Evolutionary conservation across 495 filamentous ascomycete genomes (phyloP).

Genomic region (Aspergillus avenaceus): DNA sequence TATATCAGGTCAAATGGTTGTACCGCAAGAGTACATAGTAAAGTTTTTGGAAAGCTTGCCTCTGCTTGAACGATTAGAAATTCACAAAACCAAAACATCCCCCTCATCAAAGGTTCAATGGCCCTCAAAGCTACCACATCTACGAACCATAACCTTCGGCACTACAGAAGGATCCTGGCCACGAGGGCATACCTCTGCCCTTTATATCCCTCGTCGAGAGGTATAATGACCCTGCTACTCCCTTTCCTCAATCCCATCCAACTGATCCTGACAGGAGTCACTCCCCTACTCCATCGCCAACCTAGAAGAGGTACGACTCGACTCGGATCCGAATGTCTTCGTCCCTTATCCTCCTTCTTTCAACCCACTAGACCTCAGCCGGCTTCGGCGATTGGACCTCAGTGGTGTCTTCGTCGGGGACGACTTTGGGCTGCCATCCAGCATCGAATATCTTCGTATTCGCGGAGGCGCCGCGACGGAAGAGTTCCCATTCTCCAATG

Average conservation of each 20-base stretch:
- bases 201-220: conserved; percentile 18
- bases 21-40: conserved; percentile 28
- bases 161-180: conserved; percentile 3
- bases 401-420: conserved; percentile 19
- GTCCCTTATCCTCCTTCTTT: conserved; percentile 17
- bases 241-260: background rate
- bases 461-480: conserved; percentile 19
- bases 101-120: conserved; percentile 13
- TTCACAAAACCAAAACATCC: conserved; percentile 24
- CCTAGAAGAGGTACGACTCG: conserved; percentile 33
- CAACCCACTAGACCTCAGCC: conserved; percentile 13
- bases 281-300: conserved; percentile 26
- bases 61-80: conserved; percentile 38
- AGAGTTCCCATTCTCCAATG: conserved; percentile 11
- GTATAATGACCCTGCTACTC: background rate
- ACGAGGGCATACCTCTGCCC: conserved; percentile 4
- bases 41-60: conserved; percentile 36
- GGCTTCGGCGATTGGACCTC: conserved; percentile 30
- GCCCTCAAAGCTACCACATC: conserved; percentile 29
- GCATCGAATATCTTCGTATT: conserved; percentile 29
- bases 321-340: conserved; percentile 22
- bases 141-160: conserved; percentile 31
- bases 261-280: background rate
- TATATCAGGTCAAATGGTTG: conserved; percentile 28
- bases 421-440: conserved; percentile 22